These are phyloP conservation scores for Actinomortierella wolfii DNA, from an alignment of 371 early-diverging fungal species.

Conservation along the genomic window DNA sequence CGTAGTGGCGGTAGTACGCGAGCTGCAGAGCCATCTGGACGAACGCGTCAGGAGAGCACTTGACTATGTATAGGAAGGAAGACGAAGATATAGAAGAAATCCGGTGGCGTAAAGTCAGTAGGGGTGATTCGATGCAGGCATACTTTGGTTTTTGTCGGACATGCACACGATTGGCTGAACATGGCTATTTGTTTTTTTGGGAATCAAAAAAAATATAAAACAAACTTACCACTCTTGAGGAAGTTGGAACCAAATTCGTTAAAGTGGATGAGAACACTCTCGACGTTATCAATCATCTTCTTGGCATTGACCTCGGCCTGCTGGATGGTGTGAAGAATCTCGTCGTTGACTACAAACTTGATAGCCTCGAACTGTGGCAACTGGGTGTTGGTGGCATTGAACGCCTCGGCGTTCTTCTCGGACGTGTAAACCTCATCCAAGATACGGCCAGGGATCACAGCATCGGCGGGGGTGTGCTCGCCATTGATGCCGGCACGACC, in stretches of 20 bases:
- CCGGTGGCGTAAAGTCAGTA: neutral
- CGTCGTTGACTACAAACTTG: conserved; percentile 63
- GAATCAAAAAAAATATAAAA: conserved; percentile 6
- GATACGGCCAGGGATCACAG: conserved; percentile 83
- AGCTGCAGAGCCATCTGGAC: conserved; percentile 84
- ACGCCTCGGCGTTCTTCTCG: conserved; percentile 62
- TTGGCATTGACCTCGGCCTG: conserved; percentile 66
- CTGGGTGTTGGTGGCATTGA: conserved; percentile 35
- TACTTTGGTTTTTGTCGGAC: neutral
- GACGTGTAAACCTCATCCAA: conserved; percentile 62
- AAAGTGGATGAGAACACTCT: conserved; percentile 73
- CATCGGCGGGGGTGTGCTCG: conserved; percentile 94
- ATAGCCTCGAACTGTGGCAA: conserved; percentile 60
- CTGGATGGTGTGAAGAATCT: conserved; percentile 54
- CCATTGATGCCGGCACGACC: conserved; percentile 94
- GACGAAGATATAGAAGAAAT: neutral
- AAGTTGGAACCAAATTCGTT: conserved; percentile 77
- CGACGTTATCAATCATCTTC: conserved; percentile 69
- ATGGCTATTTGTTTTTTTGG: neutral
- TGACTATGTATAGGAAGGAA: conserved; percentile 45
- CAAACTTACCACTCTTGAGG: conserved; percentile 74
- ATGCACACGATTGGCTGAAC: neutral
- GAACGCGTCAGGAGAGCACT: conserved; percentile 77
- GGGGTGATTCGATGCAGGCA: neutral
- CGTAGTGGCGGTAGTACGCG: conserved; percentile 70